phyloP scores from a whole-genome alignment of 2,329 filamentous ascomycete species.

The Hypomyces perniciosus region DNA sequence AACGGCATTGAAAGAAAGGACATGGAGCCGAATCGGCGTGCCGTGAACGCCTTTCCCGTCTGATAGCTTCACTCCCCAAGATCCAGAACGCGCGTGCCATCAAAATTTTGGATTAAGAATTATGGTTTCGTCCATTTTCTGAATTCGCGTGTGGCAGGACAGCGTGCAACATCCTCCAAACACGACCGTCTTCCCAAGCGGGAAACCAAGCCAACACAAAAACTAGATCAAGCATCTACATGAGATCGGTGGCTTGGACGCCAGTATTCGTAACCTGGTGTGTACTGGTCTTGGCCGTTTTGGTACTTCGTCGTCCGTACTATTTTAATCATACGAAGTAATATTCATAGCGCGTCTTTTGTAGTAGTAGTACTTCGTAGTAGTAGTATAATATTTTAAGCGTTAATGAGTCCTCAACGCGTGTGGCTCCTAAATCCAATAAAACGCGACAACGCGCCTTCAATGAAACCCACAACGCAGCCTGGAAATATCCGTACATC shows the following conservation, averaged over 20 bases:
- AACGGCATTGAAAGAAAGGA: background rate
- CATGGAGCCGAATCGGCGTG: no score
- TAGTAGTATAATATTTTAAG: no score
- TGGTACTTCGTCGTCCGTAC: background rate
- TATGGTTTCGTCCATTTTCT: no score
- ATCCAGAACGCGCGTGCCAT: no score
- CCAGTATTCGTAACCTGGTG: background rate
- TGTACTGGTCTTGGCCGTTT: background rate
- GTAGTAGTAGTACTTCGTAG: background rate
- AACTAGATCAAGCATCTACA: conserved; percentile 5
- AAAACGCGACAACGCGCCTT: conserved; percentile 10
- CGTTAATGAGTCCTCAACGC: conserved; percentile 8
- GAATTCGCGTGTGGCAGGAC: background rate
- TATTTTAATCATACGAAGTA: background rate
- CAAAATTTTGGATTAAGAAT: no score
- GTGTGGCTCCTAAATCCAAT: conserved; percentile 6
- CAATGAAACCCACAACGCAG: conserved; percentile 7
- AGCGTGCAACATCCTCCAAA: background rate
- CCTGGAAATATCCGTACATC: background rate
- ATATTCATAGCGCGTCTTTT: background rate
- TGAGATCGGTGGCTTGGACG: conserved; percentile 3
- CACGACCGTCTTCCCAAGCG: background rate
- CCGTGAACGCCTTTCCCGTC: no score
- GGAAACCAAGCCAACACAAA: conserved; percentile 3
- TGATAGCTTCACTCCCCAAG: no score